phyloP scores from a whole-genome alignment of 2,329 filamentous ascomycete species.

The Daldinia eschscholtzii region DNA sequence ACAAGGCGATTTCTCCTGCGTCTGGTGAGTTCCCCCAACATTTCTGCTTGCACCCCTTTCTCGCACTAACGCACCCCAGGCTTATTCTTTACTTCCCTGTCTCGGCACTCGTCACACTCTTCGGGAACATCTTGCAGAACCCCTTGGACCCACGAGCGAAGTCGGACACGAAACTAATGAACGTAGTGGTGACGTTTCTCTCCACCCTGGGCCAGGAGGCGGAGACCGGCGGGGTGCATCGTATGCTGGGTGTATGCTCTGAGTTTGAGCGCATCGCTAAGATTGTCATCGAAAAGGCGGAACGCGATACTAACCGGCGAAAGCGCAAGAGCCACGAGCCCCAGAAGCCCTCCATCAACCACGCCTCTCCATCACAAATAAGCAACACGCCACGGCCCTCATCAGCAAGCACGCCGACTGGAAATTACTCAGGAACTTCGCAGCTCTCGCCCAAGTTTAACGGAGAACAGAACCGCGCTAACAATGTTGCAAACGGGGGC shows the following conservation, averaged over 20 bases:
- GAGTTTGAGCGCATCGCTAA: constrained; percentile 96
- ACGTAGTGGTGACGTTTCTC: constrained; percentile 90
- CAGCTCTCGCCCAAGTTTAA: constrained; percentile 52
- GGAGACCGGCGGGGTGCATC: constrained; percentile 88
- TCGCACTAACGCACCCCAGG: constrained; percentile 61
- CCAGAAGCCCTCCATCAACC: constrained; percentile 38
- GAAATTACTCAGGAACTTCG: constrained; percentile 50
- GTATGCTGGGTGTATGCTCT: constrained; percentile 94
- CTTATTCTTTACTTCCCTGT: constrained; percentile 97
- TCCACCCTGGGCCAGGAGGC: constrained; percentile 90
- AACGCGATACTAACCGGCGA: constrained; percentile 83
- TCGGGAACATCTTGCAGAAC: constrained; percentile 96
- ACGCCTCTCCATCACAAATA: constrained; percentile 31
- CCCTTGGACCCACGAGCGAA: constrained; percentile 89
- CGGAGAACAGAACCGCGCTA: constrained; percentile 52
- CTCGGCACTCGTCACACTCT: constrained; percentile 92
- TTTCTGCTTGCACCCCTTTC: neutral
- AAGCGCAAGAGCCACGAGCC: constrained; percentile 83
- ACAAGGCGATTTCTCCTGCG: constrained; percentile 92
- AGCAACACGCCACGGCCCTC: constrained; percentile 35
- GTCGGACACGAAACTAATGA: constrained; percentile 92
- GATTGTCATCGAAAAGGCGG: constrained; percentile 89
- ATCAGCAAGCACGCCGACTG: constrained; percentile 48
- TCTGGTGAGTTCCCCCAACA: constrained; percentile 75
- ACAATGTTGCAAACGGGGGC: constrained; percentile 50